Evolutionary conservation across 768 basidiomycete species (phyloP).

Genomic region (Suillus bovinus): DNA sequence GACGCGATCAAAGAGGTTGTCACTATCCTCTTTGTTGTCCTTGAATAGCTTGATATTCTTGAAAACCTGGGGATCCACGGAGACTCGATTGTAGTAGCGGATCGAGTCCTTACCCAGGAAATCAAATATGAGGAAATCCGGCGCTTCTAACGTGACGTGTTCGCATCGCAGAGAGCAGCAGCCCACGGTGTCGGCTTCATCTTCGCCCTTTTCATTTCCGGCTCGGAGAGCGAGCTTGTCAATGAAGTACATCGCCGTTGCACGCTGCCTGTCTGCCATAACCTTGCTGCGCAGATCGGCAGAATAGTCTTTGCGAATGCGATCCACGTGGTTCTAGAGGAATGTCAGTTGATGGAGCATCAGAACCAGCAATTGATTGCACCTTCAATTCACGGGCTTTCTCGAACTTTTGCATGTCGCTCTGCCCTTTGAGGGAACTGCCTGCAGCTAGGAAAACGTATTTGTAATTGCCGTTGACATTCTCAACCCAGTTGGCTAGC

Average conservation of each 20-base stretch:
- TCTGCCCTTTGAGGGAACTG: constrained; percentile 96
- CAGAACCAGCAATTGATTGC: constrained; percentile 5
- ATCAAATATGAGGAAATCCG: constrained; percentile 89
- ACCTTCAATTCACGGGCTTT: constrained; percentile 97
- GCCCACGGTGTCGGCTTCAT: constrained; percentile 98
- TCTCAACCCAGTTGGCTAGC: constrained; percentile 99
- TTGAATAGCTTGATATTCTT: constrained; percentile 99
- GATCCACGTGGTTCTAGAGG: constrained; percentile 81
- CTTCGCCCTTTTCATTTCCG: constrained; percentile 99
- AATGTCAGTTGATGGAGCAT: constrained; percentile 12
- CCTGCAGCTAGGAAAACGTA: constrained; percentile 99
- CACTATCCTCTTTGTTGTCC: constrained; percentile 83
- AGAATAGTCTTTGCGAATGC: constrained; percentile 87
- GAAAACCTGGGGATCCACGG: constrained; percentile 91
- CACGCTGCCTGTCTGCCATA: constrained; percentile 93
- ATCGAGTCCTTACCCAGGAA: constrained; percentile 99
- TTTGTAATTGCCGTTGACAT: constrained; percentile 93
- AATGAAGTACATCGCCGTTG: constrained; percentile 99
- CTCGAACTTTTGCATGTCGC: constrained; percentile 97
- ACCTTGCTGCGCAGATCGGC: constrained; percentile 84
- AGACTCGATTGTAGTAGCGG: constrained; percentile 90
- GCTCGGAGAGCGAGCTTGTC: constrained; percentile 96
- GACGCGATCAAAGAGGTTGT: constrained; percentile 93
- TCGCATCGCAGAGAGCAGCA: constrained; percentile 98
- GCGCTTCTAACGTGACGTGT: constrained; percentile 90